phyloP scores from a whole-genome alignment of 768 basidiomycete genomes.

The Trametes cinnabarina region DNA sequence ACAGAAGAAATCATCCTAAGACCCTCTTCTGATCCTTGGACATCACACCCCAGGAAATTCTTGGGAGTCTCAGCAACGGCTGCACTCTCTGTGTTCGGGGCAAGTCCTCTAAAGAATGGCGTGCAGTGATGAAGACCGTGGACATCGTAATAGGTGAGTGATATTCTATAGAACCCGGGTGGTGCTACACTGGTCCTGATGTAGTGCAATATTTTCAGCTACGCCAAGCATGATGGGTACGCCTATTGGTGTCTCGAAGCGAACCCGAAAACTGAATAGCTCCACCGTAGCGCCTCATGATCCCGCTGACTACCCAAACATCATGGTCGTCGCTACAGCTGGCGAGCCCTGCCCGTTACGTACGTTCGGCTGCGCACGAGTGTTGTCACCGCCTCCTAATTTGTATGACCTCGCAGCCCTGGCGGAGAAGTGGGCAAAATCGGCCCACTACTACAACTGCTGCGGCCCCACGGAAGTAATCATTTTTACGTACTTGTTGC shows the following conservation, averaged over 20 bases:
- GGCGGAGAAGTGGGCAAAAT: slow-evolving; percentile 46
- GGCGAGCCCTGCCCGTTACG: slow-evolving; percentile 58
- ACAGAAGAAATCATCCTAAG: neutral
- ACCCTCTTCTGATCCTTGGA: neutral
- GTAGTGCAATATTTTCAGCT: slow-evolving; percentile 25
- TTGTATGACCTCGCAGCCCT: slow-evolving; percentile 26
- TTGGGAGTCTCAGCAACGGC: slow-evolving; percentile 51
- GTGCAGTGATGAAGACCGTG: slow-evolving; percentile 46
- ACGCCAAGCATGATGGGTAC: slow-evolving; percentile 50
- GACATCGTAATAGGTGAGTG: slow-evolving; percentile 44
- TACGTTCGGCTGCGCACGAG: slow-evolving; percentile 23
- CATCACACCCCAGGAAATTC: slow-evolving; percentile 39
- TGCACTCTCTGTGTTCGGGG: slow-evolving; percentile 53
- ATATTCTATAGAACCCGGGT: neutral
- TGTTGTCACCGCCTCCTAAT: neutral
- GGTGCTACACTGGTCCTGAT: neutral
- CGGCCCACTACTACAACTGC: slow-evolving; percentile 47
- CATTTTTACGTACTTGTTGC: neutral
- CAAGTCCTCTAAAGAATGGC: slow-evolving; percentile 50
- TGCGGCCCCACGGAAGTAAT: slow-evolving; percentile 58
- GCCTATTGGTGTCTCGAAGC: neutral
- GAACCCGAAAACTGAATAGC: neutral
- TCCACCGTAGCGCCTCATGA: slow-evolving; percentile 36
- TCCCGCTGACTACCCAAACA: slow-evolving; percentile 52
- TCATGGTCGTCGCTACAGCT: slow-evolving; percentile 52